These are phyloP conservation scores for Quercus agrifolia DNA, from an alignment of 306 rosid species.

Conservation along the genomic window DNA sequence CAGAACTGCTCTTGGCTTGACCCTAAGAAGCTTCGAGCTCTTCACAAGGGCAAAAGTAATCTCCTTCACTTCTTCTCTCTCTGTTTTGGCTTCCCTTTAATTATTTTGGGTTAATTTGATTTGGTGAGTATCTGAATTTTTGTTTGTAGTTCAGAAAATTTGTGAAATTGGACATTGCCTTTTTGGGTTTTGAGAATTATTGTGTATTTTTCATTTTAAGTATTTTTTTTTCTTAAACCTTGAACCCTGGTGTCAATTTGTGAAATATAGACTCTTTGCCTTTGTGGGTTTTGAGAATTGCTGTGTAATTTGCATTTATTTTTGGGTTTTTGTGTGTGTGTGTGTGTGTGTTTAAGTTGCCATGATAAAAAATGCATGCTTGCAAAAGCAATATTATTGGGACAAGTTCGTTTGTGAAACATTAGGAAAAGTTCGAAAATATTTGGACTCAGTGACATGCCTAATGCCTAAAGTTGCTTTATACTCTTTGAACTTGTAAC, in stretches of 20 bases:
- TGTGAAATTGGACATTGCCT: too few relatives aligned
- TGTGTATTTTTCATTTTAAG: too few relatives aligned
- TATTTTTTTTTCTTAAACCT: too few relatives aligned
- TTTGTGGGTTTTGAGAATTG: not conserved
- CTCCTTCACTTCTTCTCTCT: not conserved
- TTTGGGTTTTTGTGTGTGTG: not conserved
- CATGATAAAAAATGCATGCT: not conserved
- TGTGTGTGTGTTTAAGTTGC: not conserved
- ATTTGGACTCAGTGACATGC: not conserved
- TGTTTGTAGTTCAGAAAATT: not conserved
- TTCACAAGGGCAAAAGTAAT: conserved; percentile 57
- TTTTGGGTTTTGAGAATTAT: too few relatives aligned
- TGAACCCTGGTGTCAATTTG: not conserved
- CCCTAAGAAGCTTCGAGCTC: conserved; percentile 57
- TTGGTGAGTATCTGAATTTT: not conserved
- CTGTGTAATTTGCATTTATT: not conserved
- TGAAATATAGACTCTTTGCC: not conserved
- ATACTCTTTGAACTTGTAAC: too few relatives aligned
- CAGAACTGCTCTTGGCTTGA: conserved; percentile 76
- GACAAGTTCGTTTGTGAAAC: too few relatives aligned
- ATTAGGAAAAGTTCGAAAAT: not conserved
- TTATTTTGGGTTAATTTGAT: not conserved
- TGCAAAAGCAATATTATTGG: not conserved
- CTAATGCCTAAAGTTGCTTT: too few relatives aligned
- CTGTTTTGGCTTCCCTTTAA: not conserved